Percentiles rank a stretch among this genome's conserved stretches.
Conservation (phyloP, 2,329 filamentous ascomycete genomes). For the Aspergillus fischeri region DNA sequence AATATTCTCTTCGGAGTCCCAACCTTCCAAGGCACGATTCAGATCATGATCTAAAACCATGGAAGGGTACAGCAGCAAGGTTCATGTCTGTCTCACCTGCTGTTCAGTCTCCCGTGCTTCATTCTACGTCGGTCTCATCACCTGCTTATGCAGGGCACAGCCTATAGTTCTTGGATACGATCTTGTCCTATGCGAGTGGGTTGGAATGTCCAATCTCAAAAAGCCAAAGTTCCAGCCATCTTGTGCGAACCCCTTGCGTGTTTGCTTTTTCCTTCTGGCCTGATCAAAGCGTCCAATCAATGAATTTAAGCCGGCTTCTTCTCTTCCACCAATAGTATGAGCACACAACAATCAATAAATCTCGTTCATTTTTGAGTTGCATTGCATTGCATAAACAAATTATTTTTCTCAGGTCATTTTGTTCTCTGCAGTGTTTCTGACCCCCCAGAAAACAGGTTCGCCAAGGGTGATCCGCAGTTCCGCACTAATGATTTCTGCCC, state of each 20-base stretch:
- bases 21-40: slow-evolving; percentile 4
- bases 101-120: slow-evolving; percentile 8
- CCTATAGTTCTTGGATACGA: slow-evolving; percentile 9
- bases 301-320: background rate
- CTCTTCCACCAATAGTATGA: slow-evolving; percentile 2
- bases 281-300: slow-evolving; percentile 10
- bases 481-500: background rate
- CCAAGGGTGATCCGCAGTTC: background rate
- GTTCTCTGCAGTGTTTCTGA: slow-evolving; percentile 7
- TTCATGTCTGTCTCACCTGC: slow-evolving; percentile 13
- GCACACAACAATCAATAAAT: slow-evolving; percentile 13
- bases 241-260: slow-evolving; percentile 18
- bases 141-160: slow-evolving; percentile 12
- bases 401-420: slow-evolving; percentile 2
- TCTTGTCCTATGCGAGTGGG: background rate
- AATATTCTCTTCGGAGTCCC: background rate
- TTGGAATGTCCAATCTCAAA: background rate
- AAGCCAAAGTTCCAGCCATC: slow-evolving; percentile 3
- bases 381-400: slow-evolving; percentile 18
- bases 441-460: background rate
- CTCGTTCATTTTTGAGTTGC: slow-evolving; percentile 16
- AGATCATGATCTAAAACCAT: slow-evolving; percentile 6
- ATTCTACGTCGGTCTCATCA: slow-evolving; percentile 11
- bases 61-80: slow-evolving; percentile 5
- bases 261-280: slow-evolving; percentile 5